Percentiles rank a stretch among this genome's conserved stretches.
phyloP scores from a whole-genome alignment of 176 grass and related monocot genomes.

The Oryza glumipatula region DNA sequence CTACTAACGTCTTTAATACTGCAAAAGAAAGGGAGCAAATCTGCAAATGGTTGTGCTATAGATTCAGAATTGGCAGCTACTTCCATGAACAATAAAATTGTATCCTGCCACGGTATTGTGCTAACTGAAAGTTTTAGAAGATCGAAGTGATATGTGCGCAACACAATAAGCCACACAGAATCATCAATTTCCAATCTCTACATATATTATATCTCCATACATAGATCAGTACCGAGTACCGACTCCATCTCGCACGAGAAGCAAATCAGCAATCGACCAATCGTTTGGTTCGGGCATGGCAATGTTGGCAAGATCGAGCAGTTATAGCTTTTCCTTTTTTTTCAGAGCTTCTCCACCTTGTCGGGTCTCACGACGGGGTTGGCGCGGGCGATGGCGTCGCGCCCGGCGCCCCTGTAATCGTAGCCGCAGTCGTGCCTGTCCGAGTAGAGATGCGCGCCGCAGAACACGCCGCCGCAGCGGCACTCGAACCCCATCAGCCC shows the following conservation, averaged over 20 bases:
- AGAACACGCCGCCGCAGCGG: constrained; percentile 75
- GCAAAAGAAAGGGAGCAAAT: too few species aligned
- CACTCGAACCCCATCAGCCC: constrained; percentile 74
- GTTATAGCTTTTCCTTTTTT: too few species aligned
- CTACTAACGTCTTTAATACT: background rate
- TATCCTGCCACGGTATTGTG: background rate
- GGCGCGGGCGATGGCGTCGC: constrained; percentile 60
- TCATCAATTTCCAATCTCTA: background rate
- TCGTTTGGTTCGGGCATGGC: background rate
- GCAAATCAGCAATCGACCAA: too few species aligned
- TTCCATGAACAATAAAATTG: background rate
- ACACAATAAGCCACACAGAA: background rate
- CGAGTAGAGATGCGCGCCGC: constrained; percentile 63
- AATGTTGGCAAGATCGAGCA: background rate
- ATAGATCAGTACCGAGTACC: background rate
- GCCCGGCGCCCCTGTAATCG: constrained; percentile 59
- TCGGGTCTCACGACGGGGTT: constrained; percentile 67
- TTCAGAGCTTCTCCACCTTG: constrained; percentile 71
- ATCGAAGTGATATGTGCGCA: background rate
- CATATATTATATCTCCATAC: background rate
- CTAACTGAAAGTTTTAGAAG: background rate
- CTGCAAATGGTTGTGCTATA: background rate
- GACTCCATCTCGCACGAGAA: background rate
- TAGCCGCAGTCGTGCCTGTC: constrained; percentile 66
- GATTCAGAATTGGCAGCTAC: background rate